These are phyloP conservation scores for Pterocarpus macrocarpus DNA, from an alignment of 306 rosid genomes.

Conservation along the genomic window DNA sequence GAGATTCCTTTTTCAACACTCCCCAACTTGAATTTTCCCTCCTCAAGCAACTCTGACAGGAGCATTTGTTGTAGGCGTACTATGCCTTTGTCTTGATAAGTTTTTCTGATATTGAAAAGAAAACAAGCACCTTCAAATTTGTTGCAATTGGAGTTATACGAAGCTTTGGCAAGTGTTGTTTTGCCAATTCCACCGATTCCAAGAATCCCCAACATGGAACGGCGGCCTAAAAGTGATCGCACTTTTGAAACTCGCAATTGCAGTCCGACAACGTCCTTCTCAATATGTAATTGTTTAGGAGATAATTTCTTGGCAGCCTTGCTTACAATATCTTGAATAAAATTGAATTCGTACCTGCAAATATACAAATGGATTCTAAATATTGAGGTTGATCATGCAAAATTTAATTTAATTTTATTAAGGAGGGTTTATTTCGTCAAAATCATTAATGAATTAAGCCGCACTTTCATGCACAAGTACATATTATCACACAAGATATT, in stretches of 20 bases:
- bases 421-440: background rate
- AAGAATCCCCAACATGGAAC: conserved; percentile 25
- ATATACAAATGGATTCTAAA: background rate
- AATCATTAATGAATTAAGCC: background rate
- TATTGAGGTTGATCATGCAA: background rate
- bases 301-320: background rate
- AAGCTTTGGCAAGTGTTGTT: conserved; percentile 39
- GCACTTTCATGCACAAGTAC: background rate
- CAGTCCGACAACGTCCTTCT: background rate
- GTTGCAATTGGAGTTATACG: conserved; percentile 20
- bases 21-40: background rate
- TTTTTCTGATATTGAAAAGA: conserved; percentile 28
- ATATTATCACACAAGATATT: background rate
- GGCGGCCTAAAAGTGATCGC: background rate
- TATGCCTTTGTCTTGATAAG: background rate
- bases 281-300: background rate
- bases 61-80: conserved; percentile 14
- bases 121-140: conserved; percentile 38
- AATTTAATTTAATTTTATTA: background rate
- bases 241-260: background rate
- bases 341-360: background rate
- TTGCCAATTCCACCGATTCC: conserved; percentile 39
- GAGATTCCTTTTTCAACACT: background rate
- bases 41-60: background rate
- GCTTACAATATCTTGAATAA: background rate